A percentile compares a stretch with the other conserved stretches of the same genome.
Evolutionary conservation across 768 basidiomycete species (phyloP).

Genomic region (Galerina sulciceps): DNA sequence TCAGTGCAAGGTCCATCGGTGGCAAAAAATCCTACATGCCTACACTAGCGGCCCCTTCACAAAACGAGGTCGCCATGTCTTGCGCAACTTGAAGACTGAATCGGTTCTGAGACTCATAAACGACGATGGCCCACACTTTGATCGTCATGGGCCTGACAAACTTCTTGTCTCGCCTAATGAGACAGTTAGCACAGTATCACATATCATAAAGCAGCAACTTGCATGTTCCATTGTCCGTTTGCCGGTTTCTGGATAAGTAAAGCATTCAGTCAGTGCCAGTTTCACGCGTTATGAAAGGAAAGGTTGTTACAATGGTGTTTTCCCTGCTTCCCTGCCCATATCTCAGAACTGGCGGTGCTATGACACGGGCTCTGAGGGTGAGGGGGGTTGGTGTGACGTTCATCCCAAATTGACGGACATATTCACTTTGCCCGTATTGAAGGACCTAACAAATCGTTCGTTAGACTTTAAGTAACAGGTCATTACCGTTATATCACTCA

Average conservation of each 20-base stretch:
- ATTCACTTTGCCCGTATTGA: slow-evolving; percentile 74
- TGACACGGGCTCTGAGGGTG: slow-evolving; percentile 59
- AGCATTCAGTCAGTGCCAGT: slow-evolving; percentile 37
- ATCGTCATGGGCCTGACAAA: slow-evolving; percentile 61
- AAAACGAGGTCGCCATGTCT: slow-evolving; percentile 59
- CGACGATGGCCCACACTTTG: slow-evolving; percentile 62
- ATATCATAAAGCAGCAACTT: slow-evolving; percentile 19
- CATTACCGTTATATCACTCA: background rate
- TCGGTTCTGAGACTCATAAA: slow-evolving; percentile 62
- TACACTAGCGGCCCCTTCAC: slow-evolving; percentile 51
- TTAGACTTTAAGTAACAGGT: background rate
- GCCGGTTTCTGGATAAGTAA: slow-evolving; percentile 47
- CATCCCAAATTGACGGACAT: slow-evolving; percentile 75
- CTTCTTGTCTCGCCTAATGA: slow-evolving; percentile 66
- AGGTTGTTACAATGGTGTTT: slow-evolving; percentile 28
- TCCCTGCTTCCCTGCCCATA: slow-evolving; percentile 58
- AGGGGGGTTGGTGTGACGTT: slow-evolving; percentile 55
- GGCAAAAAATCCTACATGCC: slow-evolving; percentile 48
- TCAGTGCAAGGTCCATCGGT: slow-evolving; percentile 32
- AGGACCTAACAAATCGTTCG: slow-evolving; percentile 52
- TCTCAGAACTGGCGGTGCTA: slow-evolving; percentile 58
- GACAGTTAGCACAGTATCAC: background rate
- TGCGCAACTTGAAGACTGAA: slow-evolving; percentile 50
- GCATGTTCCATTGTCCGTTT: slow-evolving; percentile 84
- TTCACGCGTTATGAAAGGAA: background rate